Conservation (phyloP, 1,284 basidiomycete species). For the Salmacisia buchloeana region DNA sequence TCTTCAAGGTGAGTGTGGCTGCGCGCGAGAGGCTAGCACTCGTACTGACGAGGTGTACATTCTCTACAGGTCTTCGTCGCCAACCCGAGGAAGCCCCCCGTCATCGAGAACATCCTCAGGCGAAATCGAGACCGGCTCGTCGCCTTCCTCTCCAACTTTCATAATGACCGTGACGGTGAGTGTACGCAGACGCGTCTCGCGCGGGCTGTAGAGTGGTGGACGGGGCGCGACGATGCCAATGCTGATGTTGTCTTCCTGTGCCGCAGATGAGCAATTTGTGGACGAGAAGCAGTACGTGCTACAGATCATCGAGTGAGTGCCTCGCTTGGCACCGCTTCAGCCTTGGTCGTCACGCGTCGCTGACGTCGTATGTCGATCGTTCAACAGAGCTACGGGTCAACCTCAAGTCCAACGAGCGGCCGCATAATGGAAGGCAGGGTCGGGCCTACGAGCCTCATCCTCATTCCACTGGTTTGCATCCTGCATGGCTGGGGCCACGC, state of each 20-base stretch:
- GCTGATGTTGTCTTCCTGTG: background rate
- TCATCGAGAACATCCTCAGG: slow-evolving; percentile 83
- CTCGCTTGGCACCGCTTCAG: background rate
- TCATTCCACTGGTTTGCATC: no score
- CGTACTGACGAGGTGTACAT: background rate
- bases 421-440: background rate
- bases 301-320: slow-evolving; percentile 39
- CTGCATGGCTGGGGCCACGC: no score
- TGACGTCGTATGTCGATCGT: background rate
- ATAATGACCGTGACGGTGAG: slow-evolving; percentile 85
- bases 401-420: background rate
- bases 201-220: no score
- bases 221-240: no score
- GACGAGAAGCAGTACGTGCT: slow-evolving; percentile 50
- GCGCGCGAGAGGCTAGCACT: background rate
- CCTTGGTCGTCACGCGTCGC: background rate
- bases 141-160: slow-evolving; percentile 82
- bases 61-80: slow-evolving; percentile 77
- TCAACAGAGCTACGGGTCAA: background rate
- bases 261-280: slow-evolving; percentile 45
- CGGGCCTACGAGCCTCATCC: no score
- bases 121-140: slow-evolving; percentile 92
- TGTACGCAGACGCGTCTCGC: background rate
- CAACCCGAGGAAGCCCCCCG: slow-evolving; percentile 95
- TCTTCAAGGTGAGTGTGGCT: slow-evolving; percentile 76